Conservation (phyloP, 768 basidiomycete genomes). For the Amanita inopinata region DNA sequence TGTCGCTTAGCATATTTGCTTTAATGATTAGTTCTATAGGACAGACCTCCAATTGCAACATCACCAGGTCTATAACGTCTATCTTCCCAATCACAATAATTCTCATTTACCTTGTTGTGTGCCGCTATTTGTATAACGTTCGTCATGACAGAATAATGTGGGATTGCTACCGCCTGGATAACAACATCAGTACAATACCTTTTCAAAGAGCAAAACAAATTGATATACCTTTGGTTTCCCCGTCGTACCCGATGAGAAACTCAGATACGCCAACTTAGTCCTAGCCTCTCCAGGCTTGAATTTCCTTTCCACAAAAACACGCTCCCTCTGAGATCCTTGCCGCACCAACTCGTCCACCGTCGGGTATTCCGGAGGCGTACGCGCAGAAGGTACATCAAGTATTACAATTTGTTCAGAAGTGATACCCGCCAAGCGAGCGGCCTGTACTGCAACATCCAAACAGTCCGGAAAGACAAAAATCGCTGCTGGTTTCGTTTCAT, state of each 20-base stretch:
- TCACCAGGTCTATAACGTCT: constrained; percentile 53
- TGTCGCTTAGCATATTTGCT: no score
- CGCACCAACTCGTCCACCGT: constrained; percentile 40
- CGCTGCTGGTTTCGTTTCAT: constrained; percentile 36
- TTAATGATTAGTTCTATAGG: background rate
- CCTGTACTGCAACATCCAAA: constrained; percentile 31
- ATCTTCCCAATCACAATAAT: constrained; percentile 34
- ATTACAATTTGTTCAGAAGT: constrained; percentile 32
- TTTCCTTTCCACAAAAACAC: constrained; percentile 37
- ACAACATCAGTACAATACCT: background rate
- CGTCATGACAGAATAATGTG: constrained; percentile 48
- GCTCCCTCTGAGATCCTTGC: constrained; percentile 31
- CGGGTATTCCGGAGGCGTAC: constrained; percentile 10
- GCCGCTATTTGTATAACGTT: constrained; percentile 53
- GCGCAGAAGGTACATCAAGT: constrained; percentile 24
- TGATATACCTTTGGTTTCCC: constrained; percentile 65
- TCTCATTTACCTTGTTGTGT: constrained; percentile 39
- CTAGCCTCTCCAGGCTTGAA: constrained; percentile 51
- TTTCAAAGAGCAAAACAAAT: background rate
- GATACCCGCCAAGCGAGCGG: constrained; percentile 28
- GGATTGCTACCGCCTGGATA: constrained; percentile 46
- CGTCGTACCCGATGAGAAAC: constrained; percentile 68
- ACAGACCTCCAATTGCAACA: constrained; percentile 45
- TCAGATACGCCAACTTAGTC: constrained; percentile 61
- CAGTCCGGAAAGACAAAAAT: constrained; percentile 39